Percentiles rank a stretch among this genome's conserved stretches.
Conservation (phyloP, 257 asterid species). For the Salvia rosmarinus region DNA sequence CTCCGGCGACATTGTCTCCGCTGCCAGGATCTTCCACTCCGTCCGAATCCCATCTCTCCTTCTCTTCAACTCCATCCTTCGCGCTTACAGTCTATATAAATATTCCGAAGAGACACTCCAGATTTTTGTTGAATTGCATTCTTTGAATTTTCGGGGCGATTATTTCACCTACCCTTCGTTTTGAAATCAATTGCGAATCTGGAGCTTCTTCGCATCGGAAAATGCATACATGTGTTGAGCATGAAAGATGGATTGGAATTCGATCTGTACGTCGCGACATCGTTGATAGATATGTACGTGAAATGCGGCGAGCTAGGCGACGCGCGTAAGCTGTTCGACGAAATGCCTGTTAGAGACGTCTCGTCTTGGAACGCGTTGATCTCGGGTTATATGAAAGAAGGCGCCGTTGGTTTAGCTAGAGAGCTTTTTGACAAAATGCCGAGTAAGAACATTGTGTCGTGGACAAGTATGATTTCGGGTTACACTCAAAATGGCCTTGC, state of each 20-base stretch:
- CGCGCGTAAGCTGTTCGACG: slow-evolving; percentile 68
- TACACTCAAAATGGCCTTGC: slow-evolving; percentile 78
- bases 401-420: slow-evolving; percentile 52
- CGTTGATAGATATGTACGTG: slow-evolving; percentile 76
- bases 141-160: slow-evolving; percentile 60
- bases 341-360: slow-evolving; percentile 64
- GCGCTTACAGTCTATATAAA: slow-evolving; percentile 63
- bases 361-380: slow-evolving; percentile 77
- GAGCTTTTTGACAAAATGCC: slow-evolving; percentile 63
- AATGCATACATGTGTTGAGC: slow-evolving; percentile 56
- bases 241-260: slow-evolving; percentile 59
- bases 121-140: slow-evolving; percentile 48
- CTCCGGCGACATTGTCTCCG: slow-evolving; percentile 73
- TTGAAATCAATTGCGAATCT: slow-evolving; percentile 64
- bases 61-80: slow-evolving; percentile 71
- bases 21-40: slow-evolving; percentile 51
- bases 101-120: slow-evolving; percentile 40
- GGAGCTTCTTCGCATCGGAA: slow-evolving; percentile 42
- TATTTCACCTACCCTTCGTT: slow-evolving; percentile 83
- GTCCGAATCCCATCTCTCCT: slow-evolving; percentile 46
- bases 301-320: slow-evolving; percentile 54
- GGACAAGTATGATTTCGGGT: slow-evolving; percentile 92
- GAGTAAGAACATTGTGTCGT: slow-evolving; percentile 61
- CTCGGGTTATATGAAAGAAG: slow-evolving; percentile 76
- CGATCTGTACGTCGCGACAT: slow-evolving; percentile 69